Base-by-base conservation (phyloP, 2,329 filamentous ascomycete genomes). In the Cladosporium cucumerinum region DNA sequence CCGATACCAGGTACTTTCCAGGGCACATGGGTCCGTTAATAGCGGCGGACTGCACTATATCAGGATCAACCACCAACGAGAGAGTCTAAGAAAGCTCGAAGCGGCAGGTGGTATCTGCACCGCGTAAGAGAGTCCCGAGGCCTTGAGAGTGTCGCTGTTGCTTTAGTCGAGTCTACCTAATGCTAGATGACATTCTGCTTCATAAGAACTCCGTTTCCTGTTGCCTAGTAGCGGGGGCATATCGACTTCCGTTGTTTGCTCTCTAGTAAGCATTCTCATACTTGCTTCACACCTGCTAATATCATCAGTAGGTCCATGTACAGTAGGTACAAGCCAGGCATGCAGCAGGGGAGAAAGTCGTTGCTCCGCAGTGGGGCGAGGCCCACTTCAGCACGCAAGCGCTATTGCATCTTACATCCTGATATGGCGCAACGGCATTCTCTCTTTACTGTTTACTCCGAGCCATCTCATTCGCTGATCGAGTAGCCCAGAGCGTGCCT, bases 311-410 rank as follows among this genome's bases (percentile, higher is more conserved):
- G 39, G 5, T 43, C 18, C 18, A 43, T 43, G 39, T 46, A 46
- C 39, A 21, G n/a, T 11, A 10, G 39, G 14, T 18, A 43, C n/a
- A 11, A 21, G 10, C 5, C n/a, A 46, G 11, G n/a, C n/a, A 46
- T 46, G n/a, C 5, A 3, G 39, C n/a, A 46, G 39, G 39, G 39
- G 39, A 46, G n/a, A 46, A 46, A 46, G 39, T 46, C n/a, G n/a
- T 12, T 46, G n/a, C 39, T 46, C 39, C 39, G 39, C n/a, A 21
- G 39, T n/a, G 39, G 39, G 39, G 39, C 39, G 32, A 23, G 54
- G n/a, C 55, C 55, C 55, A 58, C 55, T 58, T 39, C 55, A n/a
- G 55, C 34, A 23, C 30, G n/a, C n/a, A 57, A 23, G 55, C 55
- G 48, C 11, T 21, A 58, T 58, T 58, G 55, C 55, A 58, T 58